Evolutionary conservation across 2,329 filamentous ascomycete species (phyloP), one percentile per base, ranked within the genome.

Genomic region (Sclerotinia nivalis): DNA sequence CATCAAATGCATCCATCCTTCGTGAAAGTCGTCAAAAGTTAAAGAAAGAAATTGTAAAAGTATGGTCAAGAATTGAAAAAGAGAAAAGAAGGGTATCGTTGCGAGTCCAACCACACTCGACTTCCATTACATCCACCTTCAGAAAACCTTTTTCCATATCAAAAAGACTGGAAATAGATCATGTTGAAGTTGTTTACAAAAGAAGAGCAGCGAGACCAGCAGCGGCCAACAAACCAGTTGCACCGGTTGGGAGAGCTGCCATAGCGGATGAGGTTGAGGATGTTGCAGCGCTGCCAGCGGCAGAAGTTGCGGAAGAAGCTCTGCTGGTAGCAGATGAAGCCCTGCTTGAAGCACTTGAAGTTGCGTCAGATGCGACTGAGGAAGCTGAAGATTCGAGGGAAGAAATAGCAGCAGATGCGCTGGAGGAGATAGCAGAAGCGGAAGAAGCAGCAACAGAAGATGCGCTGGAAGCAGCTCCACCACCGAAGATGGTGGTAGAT

Each of bases 201-300:
- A 79, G 68, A 65, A 78, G 50, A 68, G 74, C 77, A 25, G 76
- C 77, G 47, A 78, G 59, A 73, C 77, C 77, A 54, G 73, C 77
- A 56, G 73, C 76, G 34, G 72, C 77, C 45, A 75, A 71, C 43
- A 78, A 69, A 56, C 76, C 76, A 25, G 74, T 72, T 25, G 75
- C 72, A 13, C 74, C 76, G 34, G 68, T 69, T 56, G 68, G 61
- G 22, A 69, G 60, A 31, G 68, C n/a, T 45, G 49, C 68, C 37
- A 56, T 49, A 15, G 28, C 68, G 13, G 40, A 18, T 9, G 68
- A 69, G 13, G 68, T 37, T 7, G 40, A n/a, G 18, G 68, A 69
- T 31, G 60, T 9, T 18, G 68, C 58, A 54, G 66, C 59, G 10
- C 47, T 45, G 20, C 56, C 47, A 64, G 75, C 70, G 18, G 72